Evolutionary conservation across 345 rosid species (phyloP), one percentile per base, ranked within the genome.

Genomic region (Fremontodendron californicum): DNA sequence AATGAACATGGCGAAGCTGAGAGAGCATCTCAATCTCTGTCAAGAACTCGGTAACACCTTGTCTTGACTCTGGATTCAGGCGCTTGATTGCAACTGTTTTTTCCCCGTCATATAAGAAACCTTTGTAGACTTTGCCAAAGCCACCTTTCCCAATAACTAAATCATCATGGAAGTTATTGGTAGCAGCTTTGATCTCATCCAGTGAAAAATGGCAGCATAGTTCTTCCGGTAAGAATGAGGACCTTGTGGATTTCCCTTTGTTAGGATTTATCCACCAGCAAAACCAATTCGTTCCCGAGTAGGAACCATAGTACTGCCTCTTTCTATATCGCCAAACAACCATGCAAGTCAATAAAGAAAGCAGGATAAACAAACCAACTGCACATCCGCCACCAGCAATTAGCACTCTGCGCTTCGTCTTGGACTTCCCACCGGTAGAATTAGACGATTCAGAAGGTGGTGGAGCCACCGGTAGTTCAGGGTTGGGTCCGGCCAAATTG

Each of bases 401-500:
- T 35, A 61, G 39, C 39, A 31, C 0, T 2, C n/a, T 61, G 6
- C n/a, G n/a, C 21, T 2, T 60, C 64, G 1, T 60, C 35, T 61
- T 29, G n/a, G 66, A 61, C 13, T 65, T 65, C 7, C 7, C 27
- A 8, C 27, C 39, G 37, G 15, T n/a, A 35, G 25, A 8, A 35
- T 37, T n/a, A 7, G 25, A 37, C 27, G 70, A 65, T 35, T 2
- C 70, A 2, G 69, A n/a, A 18, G 69, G 45, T 8, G 69, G 69
- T 4, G 42, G 42, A 6, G 13, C 68, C 43, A 5, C 1, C n/a
- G 0, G 0, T 15, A 13, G 25, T 39, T 40, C 48, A 1, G 92
- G 89, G 76, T 88, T 86, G 1, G 72, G 85, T 19, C 87, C 89
- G 10, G 90, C 91, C 77, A 88, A 74, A 73, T 74, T 86, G 27